A percentile compares a stretch with the other conserved stretches of the same genome.
These are phyloP conservation scores for Fusarium virguliforme DNA, from an alignment of 2,329 filamentous ascomycete genomes.

Conservation along the genomic window DNA sequence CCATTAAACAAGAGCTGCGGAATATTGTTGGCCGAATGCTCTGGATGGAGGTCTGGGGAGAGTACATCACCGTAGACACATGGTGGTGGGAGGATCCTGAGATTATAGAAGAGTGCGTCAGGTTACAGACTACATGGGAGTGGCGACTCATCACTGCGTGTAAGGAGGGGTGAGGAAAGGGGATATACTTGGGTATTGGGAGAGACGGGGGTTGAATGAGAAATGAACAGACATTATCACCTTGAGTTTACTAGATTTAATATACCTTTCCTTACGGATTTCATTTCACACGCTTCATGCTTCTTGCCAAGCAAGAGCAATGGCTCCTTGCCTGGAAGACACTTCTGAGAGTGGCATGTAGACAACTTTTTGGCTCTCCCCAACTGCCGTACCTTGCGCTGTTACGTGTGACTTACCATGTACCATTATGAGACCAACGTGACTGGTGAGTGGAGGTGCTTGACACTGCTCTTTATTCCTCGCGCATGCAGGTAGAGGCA, in stretches of 20 bases:
- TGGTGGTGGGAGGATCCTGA: conserved; percentile 76
- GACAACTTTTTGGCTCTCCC: background rate
- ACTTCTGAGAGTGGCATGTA: background rate
- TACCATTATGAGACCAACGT: too few species aligned
- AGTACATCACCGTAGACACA: conserved; percentile 62
- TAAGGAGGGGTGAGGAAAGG: conserved; percentile 57
- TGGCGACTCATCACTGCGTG: conserved; percentile 71
- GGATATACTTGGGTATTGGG: background rate
- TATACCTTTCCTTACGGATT: conserved; percentile 1
- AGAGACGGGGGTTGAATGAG: background rate
- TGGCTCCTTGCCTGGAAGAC: too few species aligned
- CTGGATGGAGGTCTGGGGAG: conserved; percentile 74
- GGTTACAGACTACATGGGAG: conserved; percentile 71
- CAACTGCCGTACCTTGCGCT: too few species aligned
- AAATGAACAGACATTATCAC: conserved; percentile 6
- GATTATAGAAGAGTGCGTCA: conserved; percentile 69
- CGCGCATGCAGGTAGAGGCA: too few species aligned
- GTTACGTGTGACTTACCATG: too few species aligned
- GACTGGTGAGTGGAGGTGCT: too few species aligned
- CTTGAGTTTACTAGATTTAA: conserved; percentile 8
- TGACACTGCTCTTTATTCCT: too few species aligned
- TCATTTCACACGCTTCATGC: background rate
- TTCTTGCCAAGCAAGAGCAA: too few species aligned
- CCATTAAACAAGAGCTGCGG: conserved; percentile 63
- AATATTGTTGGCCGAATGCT: conserved; percentile 70